A percentile compares a stretch with the other conserved stretches of the same genome.
Conservation (phyloP, 2,329 filamentous ascomycete species). For the Didymella sp. region DNA sequence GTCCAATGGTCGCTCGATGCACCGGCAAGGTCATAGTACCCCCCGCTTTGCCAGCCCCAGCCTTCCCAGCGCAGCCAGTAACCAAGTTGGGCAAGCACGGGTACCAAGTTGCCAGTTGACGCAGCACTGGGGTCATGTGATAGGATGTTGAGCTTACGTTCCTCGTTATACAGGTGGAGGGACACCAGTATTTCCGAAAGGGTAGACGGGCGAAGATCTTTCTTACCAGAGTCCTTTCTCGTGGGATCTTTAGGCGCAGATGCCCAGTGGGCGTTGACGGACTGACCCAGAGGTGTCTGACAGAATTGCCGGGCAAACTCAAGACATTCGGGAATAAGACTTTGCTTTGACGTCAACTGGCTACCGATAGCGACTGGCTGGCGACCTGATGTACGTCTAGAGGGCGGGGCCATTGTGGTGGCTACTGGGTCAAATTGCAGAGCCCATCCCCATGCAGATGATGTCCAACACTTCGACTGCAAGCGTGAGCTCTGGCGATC, state of each 20-base stretch:
- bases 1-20: slow-evolving; percentile 61
- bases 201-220: slow-evolving; percentile 58
- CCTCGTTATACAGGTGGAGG: slow-evolving; percentile 87
- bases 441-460: slow-evolving; percentile 46
- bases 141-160: slow-evolving; percentile 78
- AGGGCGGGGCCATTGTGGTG: slow-evolving; percentile 33
- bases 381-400: slow-evolving; percentile 26
- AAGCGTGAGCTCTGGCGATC: slow-evolving; percentile 33
- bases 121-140: slow-evolving; percentile 57
- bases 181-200: slow-evolving; percentile 73
- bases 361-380: slow-evolving; percentile 27
- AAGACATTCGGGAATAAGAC: slow-evolving; percentile 37
- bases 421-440: slow-evolving; percentile 36
- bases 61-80: slow-evolving; percentile 78
- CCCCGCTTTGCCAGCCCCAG: slow-evolving; percentile 62
- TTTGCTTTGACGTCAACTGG: slow-evolving; percentile 40
- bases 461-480: slow-evolving; percentile 43
- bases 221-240: slow-evolving; percentile 44
- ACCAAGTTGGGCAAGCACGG: slow-evolving; percentile 79
- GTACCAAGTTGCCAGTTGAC: slow-evolving; percentile 64
- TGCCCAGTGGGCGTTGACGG: slow-evolving; percentile 59
- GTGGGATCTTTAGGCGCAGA: slow-evolving; percentile 45
- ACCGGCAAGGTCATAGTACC: slow-evolving; percentile 68
- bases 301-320: slow-evolving; percentile 45
- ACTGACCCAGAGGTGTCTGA: slow-evolving; percentile 45